Conservation (phyloP, 106 monocot genomes). For the Posidonia australis region DNA sequence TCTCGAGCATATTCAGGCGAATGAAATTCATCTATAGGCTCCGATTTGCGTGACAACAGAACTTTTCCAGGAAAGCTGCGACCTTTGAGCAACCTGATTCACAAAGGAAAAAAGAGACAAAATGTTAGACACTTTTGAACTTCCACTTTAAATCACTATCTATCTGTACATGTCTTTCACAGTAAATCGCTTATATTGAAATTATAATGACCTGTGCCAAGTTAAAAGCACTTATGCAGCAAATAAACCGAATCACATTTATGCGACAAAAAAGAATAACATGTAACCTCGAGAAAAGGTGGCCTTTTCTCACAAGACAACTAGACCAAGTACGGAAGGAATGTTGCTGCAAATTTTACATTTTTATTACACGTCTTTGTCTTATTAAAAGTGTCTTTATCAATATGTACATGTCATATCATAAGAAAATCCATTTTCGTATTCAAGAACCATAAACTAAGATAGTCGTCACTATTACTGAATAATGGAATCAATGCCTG, state of each 20-base stretch:
- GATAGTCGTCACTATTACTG: no score
- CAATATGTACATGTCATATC: no score
- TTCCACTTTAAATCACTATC: neutral
- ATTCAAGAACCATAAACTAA: no score
- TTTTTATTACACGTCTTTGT: no score
- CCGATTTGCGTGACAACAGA: conserved; percentile 60
- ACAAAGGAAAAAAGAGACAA: neutral
- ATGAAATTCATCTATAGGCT: conserved; percentile 34
- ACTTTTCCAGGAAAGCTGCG: conserved; percentile 95
- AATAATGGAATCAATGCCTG: no score
- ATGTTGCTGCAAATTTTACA: no score
- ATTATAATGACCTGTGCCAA: neutral
- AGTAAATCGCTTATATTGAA: neutral
- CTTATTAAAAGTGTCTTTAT: no score
- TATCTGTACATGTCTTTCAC: neutral
- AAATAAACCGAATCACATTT: neutral
- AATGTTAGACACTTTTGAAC: neutral
- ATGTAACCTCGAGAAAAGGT: no score
- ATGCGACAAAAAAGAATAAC: no score
- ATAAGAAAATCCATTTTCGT: no score
- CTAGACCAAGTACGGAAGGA: no score
- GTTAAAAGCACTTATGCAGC: neutral
- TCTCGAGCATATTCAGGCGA: conserved; percentile 28
- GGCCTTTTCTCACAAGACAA: no score
- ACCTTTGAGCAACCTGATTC: conserved; percentile 67